These are phyloP conservation scores for Platismatia glauca DNA, from an alignment of 495 filamentous ascomycete species.

Conservation along the genomic window DNA sequence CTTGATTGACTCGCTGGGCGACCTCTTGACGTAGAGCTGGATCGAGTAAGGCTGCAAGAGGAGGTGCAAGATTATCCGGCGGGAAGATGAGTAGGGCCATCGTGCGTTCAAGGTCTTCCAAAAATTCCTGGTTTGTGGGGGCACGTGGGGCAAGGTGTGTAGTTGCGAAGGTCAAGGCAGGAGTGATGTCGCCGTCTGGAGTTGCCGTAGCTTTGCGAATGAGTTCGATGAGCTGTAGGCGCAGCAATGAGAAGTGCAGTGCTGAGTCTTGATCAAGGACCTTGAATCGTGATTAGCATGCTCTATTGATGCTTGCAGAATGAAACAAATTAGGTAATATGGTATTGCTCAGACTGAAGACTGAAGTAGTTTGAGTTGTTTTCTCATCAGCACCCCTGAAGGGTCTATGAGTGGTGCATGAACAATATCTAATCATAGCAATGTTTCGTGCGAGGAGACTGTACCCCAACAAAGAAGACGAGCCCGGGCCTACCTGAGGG, in stretches of 20 bases:
- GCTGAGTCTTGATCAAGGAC: conserved; percentile 76
- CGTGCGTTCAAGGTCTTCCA: conserved; percentile 81
- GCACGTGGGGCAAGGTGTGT: conserved; percentile 80
- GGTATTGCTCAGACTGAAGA: conserved; percentile 82
- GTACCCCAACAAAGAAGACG: conserved; percentile 13
- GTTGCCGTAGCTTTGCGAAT: conserved; percentile 64
- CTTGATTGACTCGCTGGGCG: conserved; percentile 76
- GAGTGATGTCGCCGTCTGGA: conserved; percentile 63
- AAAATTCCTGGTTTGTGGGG: conserved; percentile 67
- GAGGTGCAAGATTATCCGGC: conserved; percentile 62
- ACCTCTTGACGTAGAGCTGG: conserved; percentile 75
- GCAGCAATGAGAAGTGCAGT: conserved; percentile 83
- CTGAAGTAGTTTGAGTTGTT: conserved; percentile 87
- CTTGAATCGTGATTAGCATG: conserved; percentile 40
- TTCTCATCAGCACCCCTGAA: conserved; percentile 84
- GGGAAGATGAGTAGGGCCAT: conserved; percentile 90
- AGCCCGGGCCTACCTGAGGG: conserved; percentile 61
- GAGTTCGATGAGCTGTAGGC: conserved; percentile 86
- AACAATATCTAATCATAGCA: conserved; percentile 87
- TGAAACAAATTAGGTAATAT: neutral
- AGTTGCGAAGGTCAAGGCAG: conserved; percentile 80
- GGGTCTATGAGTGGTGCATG: conserved; percentile 99
- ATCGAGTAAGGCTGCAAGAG: conserved; percentile 65
- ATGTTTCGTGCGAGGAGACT: conserved; percentile 21
- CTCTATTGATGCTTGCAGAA: neutral